Evolutionary conservation across 805 yeast genomes (phyloP).

Genomic region (Teunomyces cretensis): DNA sequence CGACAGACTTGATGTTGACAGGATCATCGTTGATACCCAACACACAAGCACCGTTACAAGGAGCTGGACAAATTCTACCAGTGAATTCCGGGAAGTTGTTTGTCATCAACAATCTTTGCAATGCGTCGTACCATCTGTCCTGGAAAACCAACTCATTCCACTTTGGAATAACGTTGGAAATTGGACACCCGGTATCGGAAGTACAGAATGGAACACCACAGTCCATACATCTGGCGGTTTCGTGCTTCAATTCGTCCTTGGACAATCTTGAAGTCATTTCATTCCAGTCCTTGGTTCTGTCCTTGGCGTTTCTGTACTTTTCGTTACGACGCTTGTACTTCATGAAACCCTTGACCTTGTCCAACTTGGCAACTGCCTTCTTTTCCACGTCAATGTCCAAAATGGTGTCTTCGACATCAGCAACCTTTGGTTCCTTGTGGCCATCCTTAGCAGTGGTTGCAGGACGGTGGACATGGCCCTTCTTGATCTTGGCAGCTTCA

Average conservation of each 20-base stretch:
- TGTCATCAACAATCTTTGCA: conserved; percentile 89
- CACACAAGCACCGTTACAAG: conserved; percentile 95
- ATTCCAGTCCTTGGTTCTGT: conserved; percentile 87
- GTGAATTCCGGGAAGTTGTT: conserved; percentile 99
- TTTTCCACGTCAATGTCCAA: conserved; percentile 64
- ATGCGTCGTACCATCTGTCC: conserved; percentile 92
- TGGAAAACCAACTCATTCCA: conserved; percentile 96
- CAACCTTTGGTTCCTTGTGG: conserved; percentile 72
- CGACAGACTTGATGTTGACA: conserved; percentile 94
- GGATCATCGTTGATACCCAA: conserved; percentile 92
- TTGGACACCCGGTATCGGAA: conserved; percentile 97
- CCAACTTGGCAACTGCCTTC: conserved; percentile 62
- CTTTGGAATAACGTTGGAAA: conserved; percentile 94
- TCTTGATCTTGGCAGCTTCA: conserved; percentile 64
- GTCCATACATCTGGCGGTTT: conserved; percentile 98
- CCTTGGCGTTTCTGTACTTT: conserved; percentile 73
- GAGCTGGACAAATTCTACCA: conserved; percentile 98
- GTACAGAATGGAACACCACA: conserved; percentile 99
- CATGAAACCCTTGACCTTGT: conserved; percentile 88
- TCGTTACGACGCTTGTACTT: conserved; percentile 89
- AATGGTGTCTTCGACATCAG: conserved; percentile 88
- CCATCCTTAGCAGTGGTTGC: conserved; percentile 25
- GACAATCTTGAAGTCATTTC: conserved; percentile 80
- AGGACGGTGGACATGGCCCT: conserved; percentile 44
- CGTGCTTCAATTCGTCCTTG: conserved; percentile 82